Conservation (phyloP, 1,284 basidiomycete species). For the Ustilago xerochloae region DNA sequence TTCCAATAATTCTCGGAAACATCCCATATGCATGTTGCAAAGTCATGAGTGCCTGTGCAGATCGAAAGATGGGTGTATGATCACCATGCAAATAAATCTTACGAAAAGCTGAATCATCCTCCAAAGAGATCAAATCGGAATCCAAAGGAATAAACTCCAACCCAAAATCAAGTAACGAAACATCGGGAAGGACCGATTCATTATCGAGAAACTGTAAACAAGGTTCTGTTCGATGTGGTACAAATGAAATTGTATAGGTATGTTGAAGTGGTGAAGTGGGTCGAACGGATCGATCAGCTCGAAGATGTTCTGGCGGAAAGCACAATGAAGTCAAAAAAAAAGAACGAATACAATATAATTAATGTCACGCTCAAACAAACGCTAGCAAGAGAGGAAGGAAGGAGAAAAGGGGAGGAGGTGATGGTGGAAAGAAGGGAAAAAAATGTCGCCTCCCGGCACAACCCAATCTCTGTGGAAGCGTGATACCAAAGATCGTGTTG, state of each 20-base stretch:
- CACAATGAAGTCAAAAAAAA: not conserved
- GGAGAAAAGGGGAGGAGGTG: not conserved
- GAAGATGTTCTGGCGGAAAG: conserved; percentile 79
- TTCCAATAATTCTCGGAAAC: conserved; percentile 91
- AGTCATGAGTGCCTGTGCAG: conserved; percentile 84
- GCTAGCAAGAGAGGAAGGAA: not conserved
- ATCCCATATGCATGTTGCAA: conserved; percentile 87
- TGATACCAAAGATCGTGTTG: conserved; percentile 45
- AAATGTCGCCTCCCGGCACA: conserved; percentile 55
- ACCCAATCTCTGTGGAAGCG: conserved; percentile 42
- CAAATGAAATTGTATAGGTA: conserved; percentile 87
- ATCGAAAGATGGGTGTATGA: conserved; percentile 87
- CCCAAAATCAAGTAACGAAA: conserved; percentile 75
- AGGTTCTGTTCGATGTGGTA: conserved; percentile 86
- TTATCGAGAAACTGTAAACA: conserved; percentile 68
- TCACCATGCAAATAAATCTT: conserved; percentile 81
- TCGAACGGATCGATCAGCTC: conserved; percentile 63
- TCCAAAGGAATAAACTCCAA: conserved; percentile 93
- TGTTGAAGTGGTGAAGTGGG: conserved; percentile 72
- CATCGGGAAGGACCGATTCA: conserved; percentile 33
- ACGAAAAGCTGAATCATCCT: conserved; percentile 55
- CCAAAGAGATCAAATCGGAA: conserved; percentile 73
- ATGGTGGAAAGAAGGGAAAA: no score
- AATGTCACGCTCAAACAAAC: not conserved
- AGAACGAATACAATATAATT: conserved; percentile 4